Conservation (phyloP, 768 basidiomycete species). For the Amylocystis lapponica region DNA sequence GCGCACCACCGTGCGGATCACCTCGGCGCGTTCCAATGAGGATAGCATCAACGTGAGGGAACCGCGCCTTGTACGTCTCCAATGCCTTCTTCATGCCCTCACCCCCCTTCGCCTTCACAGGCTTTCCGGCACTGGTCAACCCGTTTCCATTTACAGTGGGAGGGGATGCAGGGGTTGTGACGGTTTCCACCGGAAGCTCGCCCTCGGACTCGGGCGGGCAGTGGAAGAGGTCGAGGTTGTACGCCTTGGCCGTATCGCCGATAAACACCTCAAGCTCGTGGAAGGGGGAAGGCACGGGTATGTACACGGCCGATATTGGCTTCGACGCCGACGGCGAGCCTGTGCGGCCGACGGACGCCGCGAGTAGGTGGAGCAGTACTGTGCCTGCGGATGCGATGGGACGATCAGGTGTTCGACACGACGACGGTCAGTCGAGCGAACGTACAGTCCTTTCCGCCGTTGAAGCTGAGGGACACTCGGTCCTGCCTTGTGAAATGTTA, state of each 20-base stretch:
- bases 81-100: slow-evolving; percentile 79
- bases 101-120: slow-evolving; percentile 36
- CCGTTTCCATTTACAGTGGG: slow-evolving; percentile 13
- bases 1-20: slow-evolving; percentile 93
- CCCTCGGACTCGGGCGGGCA: slow-evolving; percentile 29
- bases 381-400: slow-evolving; percentile 72
- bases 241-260: slow-evolving; percentile 47
- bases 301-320: slow-evolving; percentile 71
- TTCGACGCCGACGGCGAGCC: slow-evolving; percentile 29
- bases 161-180: slow-evolving; percentile 31
- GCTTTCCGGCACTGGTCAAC: not conserved
- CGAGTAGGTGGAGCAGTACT: slow-evolving; percentile 87
- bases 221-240: slow-evolving; percentile 73
- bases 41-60: slow-evolving; percentile 70
- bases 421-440: slow-evolving; percentile 7
- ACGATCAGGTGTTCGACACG: not conserved
- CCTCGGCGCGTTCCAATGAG: slow-evolving; percentile 83
- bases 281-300: slow-evolving; percentile 88
- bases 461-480: slow-evolving; percentile 85
- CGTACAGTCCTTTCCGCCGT: slow-evolving; percentile 97
- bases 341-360: slow-evolving; percentile 58
- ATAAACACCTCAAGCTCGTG: slow-evolving; percentile 81
- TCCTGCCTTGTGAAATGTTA: slow-evolving; percentile 46
- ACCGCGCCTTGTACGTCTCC: slow-evolving; percentile 59
- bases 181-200: slow-evolving; percentile 42